Percentiles rank a stretch among this genome's conserved stretches.
Conservation (phyloP, 208 protist species). For the Leishmania guyanensis region DNA sequence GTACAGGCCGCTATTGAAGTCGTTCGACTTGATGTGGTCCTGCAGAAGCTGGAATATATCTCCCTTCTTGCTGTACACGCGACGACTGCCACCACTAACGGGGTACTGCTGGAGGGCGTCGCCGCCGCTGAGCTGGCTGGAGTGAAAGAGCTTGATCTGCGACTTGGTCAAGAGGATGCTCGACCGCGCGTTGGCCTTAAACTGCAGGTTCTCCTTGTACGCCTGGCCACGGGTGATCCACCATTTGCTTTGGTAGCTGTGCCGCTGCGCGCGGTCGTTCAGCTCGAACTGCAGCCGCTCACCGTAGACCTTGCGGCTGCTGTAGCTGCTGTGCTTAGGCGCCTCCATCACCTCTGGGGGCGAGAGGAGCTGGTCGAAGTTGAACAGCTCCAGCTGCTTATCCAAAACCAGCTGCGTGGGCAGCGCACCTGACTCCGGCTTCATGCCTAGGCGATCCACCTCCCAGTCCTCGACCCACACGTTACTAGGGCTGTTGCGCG, state of each 20-base stretch:
- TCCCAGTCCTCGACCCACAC: slow-evolving; percentile 92
- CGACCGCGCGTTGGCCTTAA: slow-evolving; percentile 68
- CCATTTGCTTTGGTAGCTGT: slow-evolving; percentile 84
- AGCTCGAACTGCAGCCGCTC: slow-evolving; percentile 88
- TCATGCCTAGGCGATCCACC: slow-evolving; percentile 62
- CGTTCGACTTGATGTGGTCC: slow-evolving; percentile 82
- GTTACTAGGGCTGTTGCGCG: slow-evolving; percentile 83
- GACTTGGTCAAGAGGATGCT: slow-evolving; percentile 77
- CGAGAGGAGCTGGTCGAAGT: slow-evolving; percentile 86
- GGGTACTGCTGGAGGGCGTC: slow-evolving; percentile 76
- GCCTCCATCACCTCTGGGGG: slow-evolving; percentile 87
- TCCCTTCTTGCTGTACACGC: slow-evolving; percentile 71
- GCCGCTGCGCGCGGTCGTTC: slow-evolving; percentile 85
- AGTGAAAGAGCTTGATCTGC: slow-evolving; percentile 75
- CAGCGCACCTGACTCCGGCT: slow-evolving; percentile 64
- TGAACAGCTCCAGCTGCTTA: slow-evolving; percentile 87
- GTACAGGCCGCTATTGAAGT: slow-evolving; percentile 90
- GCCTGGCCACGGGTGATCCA: slow-evolving; percentile 80
- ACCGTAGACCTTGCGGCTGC: slow-evolving; percentile 79
- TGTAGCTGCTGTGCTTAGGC: slow-evolving; percentile 88
- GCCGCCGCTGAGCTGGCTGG: slow-evolving; percentile 75
- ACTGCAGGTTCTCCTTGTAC: slow-evolving; percentile 81
- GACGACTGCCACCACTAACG: slow-evolving; percentile 77
- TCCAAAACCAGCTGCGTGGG: slow-evolving; percentile 77
- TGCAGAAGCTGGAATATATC: slow-evolving; percentile 55